Base-by-base conservation (phyloP, 805 yeast genomes). In the Danielia oregonensis region DNA sequence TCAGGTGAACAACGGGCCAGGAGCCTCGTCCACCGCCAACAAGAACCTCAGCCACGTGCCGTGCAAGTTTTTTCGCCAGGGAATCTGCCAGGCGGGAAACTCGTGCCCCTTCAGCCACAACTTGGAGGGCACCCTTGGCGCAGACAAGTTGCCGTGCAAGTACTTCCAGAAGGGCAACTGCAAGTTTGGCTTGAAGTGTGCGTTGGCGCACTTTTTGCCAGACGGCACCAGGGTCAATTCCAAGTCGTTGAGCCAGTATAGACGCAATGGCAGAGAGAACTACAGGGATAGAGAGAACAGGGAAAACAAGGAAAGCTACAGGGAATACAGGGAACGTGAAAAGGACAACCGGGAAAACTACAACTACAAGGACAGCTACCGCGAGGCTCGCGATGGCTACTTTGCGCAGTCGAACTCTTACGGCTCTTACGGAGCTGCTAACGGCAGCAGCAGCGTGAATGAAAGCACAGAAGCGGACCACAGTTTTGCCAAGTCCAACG, bases 111-210 rank as follows among this genome's bases (percentile, higher is more conserved):
- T 91, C 55, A 80, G 93, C 22, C 98, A 91, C 57, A 71, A 82
- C 30, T 54, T 76, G 33, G 84, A 81, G 36, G 68, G 74, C 4
- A 55, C 70, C n/a, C 61, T 65, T 23, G 65, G 64, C 19, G 70
- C 70, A n/a, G 79, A 74, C 31, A 60, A 70, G 29, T 65, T 72
- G 27, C 86, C 89, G 5, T 91, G 98, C 70, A 89, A 88, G 68
- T 91, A 89, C 61, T 91, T 86, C 59, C 93, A 84, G 52, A 86
- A 86, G 63, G 97, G 97, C n/a, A 87, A 88, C 54, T 91, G 98
- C 62, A 88, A 88, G 62, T 91, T 91, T 59, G 98, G 98, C 4
- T 67, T 77, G 33, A 89, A 88, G 52, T 91, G 98, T 66, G 97
- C 96, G 1, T 74, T 91, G 51, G 95, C 95, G 5, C 98, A 91